phyloP scores from a whole-genome alignment of 2,329 filamentous ascomycete species.

The Sclerotinia minor region DNA sequence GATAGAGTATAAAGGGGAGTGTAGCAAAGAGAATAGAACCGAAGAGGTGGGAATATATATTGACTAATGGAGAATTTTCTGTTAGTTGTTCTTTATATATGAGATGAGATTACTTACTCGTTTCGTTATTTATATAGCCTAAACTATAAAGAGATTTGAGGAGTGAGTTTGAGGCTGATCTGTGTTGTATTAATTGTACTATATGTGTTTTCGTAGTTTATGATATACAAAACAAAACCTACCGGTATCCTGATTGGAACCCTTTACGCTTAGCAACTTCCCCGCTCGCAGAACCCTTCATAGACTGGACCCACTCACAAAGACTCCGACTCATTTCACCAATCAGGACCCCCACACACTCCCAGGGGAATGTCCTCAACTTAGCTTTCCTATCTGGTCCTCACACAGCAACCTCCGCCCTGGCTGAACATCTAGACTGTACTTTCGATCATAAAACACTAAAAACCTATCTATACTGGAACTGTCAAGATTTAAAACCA shows the following conservation, averaged over 20 bases:
- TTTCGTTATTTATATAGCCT: constrained; percentile 26
- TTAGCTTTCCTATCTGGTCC: too few species aligned
- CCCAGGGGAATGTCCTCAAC: too few species aligned
- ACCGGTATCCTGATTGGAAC: constrained; percentile 28
- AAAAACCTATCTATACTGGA: too few species aligned
- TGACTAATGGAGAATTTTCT: constrained; percentile 40
- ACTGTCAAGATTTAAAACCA: too few species aligned
- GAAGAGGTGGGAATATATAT: constrained; percentile 49
- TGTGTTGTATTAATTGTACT: background rate
- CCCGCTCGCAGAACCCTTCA: too few species aligned
- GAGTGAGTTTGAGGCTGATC: constrained; percentile 25
- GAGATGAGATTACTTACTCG: constrained; percentile 3
- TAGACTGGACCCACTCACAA: too few species aligned
- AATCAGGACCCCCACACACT: too few species aligned
- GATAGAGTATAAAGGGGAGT: constrained; percentile 39
- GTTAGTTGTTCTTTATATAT: constrained; percentile 31
- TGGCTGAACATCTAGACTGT: too few species aligned
- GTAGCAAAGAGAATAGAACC: constrained; percentile 44
- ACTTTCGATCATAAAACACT: too few species aligned
- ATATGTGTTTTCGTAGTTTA: background rate
- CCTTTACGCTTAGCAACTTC: too few species aligned
- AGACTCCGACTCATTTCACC: too few species aligned
- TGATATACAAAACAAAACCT: background rate
- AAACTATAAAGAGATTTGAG: constrained; percentile 22
- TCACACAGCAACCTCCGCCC: too few species aligned